Evolutionary conservation across 2,329 filamentous ascomycete species (phyloP), one percentile per base, ranked within the genome.

Genomic region (Dendryphion nanum): DNA sequence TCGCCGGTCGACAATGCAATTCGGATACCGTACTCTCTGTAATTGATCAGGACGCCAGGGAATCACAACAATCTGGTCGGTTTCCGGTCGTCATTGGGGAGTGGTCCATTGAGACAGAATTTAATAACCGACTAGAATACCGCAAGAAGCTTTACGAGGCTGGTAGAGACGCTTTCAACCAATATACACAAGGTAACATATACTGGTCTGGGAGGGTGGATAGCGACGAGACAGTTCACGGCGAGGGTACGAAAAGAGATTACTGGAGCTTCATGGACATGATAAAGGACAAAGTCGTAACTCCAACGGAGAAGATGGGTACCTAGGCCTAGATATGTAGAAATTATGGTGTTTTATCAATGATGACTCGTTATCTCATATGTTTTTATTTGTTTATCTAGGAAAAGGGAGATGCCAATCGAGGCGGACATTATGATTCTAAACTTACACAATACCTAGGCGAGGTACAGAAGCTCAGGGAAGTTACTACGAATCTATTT

Each of bases 41-140:
- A 7, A 39, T 55, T n/a, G 41, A 36, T 6, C 36, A 42, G n/a
- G 43, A 53, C n/a, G 47, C 40, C 10, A 33, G 33, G 18, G 41
- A 33, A n/a, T 20, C 47, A 7, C 32, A 40, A 12, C 40, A 40
- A 13, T 24, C 36, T 2, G 36, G 36, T 31, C 49, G 50, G 30
- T 51, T 53, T 23, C 50, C 53, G 2, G 44, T 54, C 5, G 64
- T 66, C 33, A 50, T 66, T 7, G 64, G 64, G 18, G 62, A 66
- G 41, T 66, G 61, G 60, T 47, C 52, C 3, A 48, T 66, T 13
- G 57, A 67, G 47, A 53, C 54, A 3, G 40, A 49, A 17, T 49
- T 51, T 18, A 59, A 65, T 35, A 68, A 67, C 44, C 53, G 47
- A 6, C 46, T 64, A n/a, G 49, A 42, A 6, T 45, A 44, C 13